Evolutionary conservation across 305 asterid species (phyloP), one percentile per base, ranked within the genome.

Genomic region (Fraxinus floribunda): DNA sequence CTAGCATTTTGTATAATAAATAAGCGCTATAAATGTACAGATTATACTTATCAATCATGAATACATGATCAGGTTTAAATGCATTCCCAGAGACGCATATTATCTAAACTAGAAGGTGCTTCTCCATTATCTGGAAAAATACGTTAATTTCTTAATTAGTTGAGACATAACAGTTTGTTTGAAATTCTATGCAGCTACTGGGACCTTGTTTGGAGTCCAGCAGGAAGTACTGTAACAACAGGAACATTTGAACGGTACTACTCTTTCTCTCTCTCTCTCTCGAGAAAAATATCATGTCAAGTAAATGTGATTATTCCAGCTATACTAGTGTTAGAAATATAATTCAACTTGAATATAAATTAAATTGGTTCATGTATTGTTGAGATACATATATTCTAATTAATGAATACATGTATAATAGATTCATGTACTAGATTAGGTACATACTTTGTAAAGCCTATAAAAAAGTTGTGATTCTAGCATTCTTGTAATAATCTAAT

Each of bases 171-270:
- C 75, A 5, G 16, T 24, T 13, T 70, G 35, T 60, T 80, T 18
- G 10, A 18, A 55, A 73, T 46, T 72, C 57, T 68, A 24, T 81
- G 79, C 87, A 90, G 94, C 80, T 91, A 89, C 26, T 91, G 92
- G 92, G 91, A 91, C 84, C 87, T 91, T 34, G 89, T 86, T 78
- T 91, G 94, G 94, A 88, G 91, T 75, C 80, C 85, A 46, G 44
- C 86, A 6, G 90, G 90, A 78, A 86, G 83, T 57, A 78, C 79
- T 38, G 89, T 88, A 80, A 89, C 94, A 71, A 88, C 90, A 16
- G 94, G 94, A 78, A 88, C 88, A 75, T 91, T 60, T 83, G 89
- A 91, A 77, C 46, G 11, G 92, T 87, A 85, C 26, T 4, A 64
- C 10, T 8, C 16, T 64, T 5, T 49, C 57, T 77, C 62, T 29